A percentile compares a stretch with the other conserved stretches of the same genome.
Conservation (phyloP, 345 rosid genomes). For the Euphorbia tirucalli region DNA sequence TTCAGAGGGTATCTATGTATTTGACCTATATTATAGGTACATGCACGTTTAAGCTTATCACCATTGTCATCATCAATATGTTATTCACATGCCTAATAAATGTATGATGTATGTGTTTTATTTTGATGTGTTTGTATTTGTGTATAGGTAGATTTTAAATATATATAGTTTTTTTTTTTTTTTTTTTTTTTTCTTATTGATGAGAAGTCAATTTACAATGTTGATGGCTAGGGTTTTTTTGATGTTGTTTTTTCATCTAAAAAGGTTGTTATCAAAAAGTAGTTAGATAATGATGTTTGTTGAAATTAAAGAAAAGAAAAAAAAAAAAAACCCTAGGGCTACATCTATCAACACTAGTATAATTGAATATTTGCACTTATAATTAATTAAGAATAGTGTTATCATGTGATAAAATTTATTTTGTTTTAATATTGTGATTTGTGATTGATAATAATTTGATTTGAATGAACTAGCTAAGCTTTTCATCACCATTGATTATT, state of each 20-base stretch:
- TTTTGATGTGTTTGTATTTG: neutral
- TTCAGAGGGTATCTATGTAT: no score
- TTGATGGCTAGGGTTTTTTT: conserved; percentile 24
- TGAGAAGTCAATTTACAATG: conserved; percentile 27
- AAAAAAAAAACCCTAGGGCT: conserved; percentile 44
- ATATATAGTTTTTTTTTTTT: conserved; percentile 34
- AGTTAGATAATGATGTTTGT: conserved; percentile 45
- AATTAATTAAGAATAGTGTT: no score
- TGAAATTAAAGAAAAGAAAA: conserved; percentile 41
- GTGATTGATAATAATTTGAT: no score
- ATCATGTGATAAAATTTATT: no score
- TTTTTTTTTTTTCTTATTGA: no score
- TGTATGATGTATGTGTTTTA: neutral
- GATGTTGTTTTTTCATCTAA: conserved; percentile 40
- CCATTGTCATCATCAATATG: neutral
- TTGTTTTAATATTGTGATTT: no score
- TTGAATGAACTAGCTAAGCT: no score
- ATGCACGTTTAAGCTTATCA: conserved; percentile 9
- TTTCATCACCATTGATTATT: no score
- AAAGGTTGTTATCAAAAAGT: conserved; percentile 41
- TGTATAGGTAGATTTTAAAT: neutral
- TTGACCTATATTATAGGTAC: no score
- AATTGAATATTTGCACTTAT: no score
- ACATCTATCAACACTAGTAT: no score
- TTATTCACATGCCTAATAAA: neutral